These are phyloP conservation scores for Phtheirospermum japonicum DNA, from an alignment of 257 asterid genomes.

Conservation along the genomic window DNA sequence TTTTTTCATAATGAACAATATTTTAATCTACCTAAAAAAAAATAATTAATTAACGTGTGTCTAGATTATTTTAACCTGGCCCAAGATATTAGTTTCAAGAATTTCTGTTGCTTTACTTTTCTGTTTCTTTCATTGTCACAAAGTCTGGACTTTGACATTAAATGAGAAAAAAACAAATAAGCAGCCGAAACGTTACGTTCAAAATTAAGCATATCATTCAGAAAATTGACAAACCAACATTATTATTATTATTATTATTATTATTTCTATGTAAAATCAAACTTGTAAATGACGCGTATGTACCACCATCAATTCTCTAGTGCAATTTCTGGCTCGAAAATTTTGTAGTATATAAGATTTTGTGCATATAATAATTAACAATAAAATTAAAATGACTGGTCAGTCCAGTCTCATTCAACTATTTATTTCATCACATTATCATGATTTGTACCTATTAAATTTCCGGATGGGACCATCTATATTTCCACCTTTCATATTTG, in stretches of 20 bases:
- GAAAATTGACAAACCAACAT: conserved; percentile 5
- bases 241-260: too few relatives aligned
- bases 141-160: conserved; percentile 15
- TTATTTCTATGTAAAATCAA: conserved; percentile 3
- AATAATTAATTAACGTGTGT: too few relatives aligned
- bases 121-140: conserved; percentile 1
- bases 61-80: too few relatives aligned
- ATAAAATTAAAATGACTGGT: background rate
- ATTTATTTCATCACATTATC: conserved; percentile 11
- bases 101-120: background rate
- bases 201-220: conserved; percentile 10
- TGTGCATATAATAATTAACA: background rate
- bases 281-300: too few relatives aligned
- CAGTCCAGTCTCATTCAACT: conserved; percentile 27
- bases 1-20: too few relatives aligned
- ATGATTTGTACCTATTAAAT: conserved; percentile 12
- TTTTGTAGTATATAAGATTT: background rate
- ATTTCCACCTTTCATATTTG: conserved; percentile 11
- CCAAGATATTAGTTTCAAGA: too few relatives aligned
- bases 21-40: background rate
- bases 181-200: conserved; percentile 30
- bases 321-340: too few relatives aligned
- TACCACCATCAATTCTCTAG: too few relatives aligned
- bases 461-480: conserved; percentile 26
- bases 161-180: background rate